These are phyloP conservation scores for Phialocephala subalpina DNA, from an alignment of 2,329 filamentous ascomycete genomes.

Conservation along the genomic window DNA sequence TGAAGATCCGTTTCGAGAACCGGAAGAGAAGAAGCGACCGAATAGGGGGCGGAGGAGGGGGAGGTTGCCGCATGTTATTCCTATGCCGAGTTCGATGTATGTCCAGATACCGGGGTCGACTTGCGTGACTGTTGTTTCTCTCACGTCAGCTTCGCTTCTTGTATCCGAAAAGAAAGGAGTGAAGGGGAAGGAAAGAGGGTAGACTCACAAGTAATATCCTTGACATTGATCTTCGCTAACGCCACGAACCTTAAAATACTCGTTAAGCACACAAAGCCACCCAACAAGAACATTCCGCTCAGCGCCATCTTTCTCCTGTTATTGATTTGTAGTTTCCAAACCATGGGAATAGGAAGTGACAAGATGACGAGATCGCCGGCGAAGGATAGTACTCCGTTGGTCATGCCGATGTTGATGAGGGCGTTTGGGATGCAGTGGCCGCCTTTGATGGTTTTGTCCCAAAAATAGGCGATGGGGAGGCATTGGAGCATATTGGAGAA, in stretches of 20 bases:
- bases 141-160: background rate
- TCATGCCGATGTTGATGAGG: slow-evolving; percentile 70
- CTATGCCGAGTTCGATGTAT: slow-evolving; percentile 45
- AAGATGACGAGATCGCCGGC: slow-evolving; percentile 63
- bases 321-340: slow-evolving; percentile 31
- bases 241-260: slow-evolving; percentile 35
- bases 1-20: background rate
- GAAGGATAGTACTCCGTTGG: slow-evolving; percentile 72
- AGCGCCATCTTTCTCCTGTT: slow-evolving; percentile 25
- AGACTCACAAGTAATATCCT: slow-evolving; percentile 33
- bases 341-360: slow-evolving; percentile 28
- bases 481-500: slow-evolving; percentile 26
- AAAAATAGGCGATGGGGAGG: slow-evolving; percentile 25
- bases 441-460: slow-evolving; percentile 23
- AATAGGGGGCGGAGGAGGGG: slow-evolving; percentile 45
- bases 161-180: background rate
- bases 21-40: slow-evolving; percentile 18
- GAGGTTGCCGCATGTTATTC: slow-evolving; percentile 45
- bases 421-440: slow-evolving; percentile 45
- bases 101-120: slow-evolving; percentile 49
- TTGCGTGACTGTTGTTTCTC: slow-evolving; percentile 25
- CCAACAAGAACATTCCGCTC: slow-evolving; percentile 30
- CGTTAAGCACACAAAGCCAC: slow-evolving; percentile 50
- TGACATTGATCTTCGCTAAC: slow-evolving; percentile 30
- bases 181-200: background rate